Evolutionary conservation across 2,329 filamentous ascomycete genomes (phyloP).

Genomic region (Monosporascus sp.): DNA sequence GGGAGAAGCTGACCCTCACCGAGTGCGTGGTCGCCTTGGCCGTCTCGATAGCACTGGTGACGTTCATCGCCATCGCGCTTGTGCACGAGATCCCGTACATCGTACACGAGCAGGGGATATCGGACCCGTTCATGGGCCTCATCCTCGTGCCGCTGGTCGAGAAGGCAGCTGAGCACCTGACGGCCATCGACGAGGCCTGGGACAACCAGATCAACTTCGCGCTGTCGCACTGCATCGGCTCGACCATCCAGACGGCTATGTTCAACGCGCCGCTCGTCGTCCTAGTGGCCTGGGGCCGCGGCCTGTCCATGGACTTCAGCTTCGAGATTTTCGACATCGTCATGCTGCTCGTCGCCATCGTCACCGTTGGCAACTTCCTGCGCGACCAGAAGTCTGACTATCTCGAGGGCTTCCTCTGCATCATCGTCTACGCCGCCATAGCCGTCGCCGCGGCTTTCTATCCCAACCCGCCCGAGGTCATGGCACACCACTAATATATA

Average conservation of each 20-base stretch:
- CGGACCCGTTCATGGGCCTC: constrained; percentile 56
- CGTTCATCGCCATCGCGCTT: constrained; percentile 67
- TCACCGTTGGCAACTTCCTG: constrained; percentile 83
- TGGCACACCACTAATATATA: constrained; percentile 28
- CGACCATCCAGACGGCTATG: constrained; percentile 83
- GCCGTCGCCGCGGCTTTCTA: constrained; percentile 54
- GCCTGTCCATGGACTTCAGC: constrained; percentile 67
- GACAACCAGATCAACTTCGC: constrained; percentile 82
- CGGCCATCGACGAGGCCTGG: constrained; percentile 78
- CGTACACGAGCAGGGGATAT: constrained; percentile 38
- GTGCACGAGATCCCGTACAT: constrained; percentile 65
- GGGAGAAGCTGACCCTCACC: constrained; percentile 67
- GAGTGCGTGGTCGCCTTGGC: constrained; percentile 64
- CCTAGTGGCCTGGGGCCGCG: constrained; percentile 75
- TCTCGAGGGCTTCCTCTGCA: constrained; percentile 75
- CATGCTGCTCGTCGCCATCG: constrained; percentile 73
- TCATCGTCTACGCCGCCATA: constrained; percentile 60
- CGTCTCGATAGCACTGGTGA: constrained; percentile 62
- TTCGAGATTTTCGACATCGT: constrained; percentile 85
- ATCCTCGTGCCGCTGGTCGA: constrained; percentile 79
- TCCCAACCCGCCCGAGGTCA: constrained; percentile 53
- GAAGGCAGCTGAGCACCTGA: constrained; percentile 81
- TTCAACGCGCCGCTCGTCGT: constrained; percentile 82
- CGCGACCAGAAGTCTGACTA: constrained; percentile 88
- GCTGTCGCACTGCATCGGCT: constrained; percentile 77